These are phyloP conservation scores for Fusarium irregulare DNA, from an alignment of 2,329 filamentous ascomycete genomes.

Conservation along the genomic window DNA sequence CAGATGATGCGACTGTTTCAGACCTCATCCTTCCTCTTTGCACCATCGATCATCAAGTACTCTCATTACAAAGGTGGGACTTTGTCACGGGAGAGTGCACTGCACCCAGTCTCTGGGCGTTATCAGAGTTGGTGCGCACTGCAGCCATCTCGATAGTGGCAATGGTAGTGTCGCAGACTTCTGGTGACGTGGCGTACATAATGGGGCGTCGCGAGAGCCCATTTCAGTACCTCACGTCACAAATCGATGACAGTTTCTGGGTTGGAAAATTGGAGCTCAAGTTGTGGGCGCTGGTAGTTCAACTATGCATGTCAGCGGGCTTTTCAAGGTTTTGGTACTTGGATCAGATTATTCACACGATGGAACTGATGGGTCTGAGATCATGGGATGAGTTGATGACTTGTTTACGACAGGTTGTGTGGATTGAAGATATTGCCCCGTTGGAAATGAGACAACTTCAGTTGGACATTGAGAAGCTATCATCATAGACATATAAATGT, in stretches of 20 bases:
- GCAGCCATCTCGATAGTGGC: slow-evolving; percentile 13
- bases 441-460: slow-evolving; percentile 24
- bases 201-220: background rate
- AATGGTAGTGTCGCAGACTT: slow-evolving; percentile 25
- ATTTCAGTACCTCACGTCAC: background rate
- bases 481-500: background rate
- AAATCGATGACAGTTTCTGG: background rate
- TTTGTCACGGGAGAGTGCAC: background rate
- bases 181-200: slow-evolving; percentile 20
- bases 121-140: slow-evolving; percentile 31
- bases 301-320: slow-evolving; percentile 8
- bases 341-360: slow-evolving; percentile 2
- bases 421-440: slow-evolving; percentile 20
- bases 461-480: slow-evolving; percentile 3
- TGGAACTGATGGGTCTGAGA: background rate
- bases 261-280: slow-evolving; percentile 2
- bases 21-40: slow-evolving; percentile 29
- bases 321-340: slow-evolving; percentile 19
- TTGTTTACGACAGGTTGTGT: slow-evolving; percentile 12
- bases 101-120: background rate
- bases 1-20: background rate
- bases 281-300: slow-evolving; percentile 32
- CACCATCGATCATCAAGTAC: slow-evolving; percentile 13
- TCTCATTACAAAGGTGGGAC: slow-evolving; percentile 16
- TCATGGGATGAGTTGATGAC: slow-evolving; percentile 20